Base-by-base conservation (phyloP, 2,329 filamentous ascomycete species). In the Coniochaeta ligniaria region DNA sequence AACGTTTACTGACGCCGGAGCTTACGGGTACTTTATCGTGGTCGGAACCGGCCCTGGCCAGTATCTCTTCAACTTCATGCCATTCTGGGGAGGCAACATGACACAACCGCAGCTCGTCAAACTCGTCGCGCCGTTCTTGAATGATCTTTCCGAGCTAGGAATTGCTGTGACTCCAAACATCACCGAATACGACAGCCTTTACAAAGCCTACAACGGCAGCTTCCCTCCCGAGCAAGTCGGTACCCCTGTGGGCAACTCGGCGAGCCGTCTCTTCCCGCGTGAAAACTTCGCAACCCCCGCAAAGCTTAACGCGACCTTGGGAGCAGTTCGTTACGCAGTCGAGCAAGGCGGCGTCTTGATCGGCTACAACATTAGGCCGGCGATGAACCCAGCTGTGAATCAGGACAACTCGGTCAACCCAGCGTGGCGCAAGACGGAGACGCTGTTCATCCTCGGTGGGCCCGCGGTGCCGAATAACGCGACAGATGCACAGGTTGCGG, bases 141-240 rank as follows among this genome's bases (percentile, higher is more conserved):
- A 57, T 58, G 59, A 65, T 45, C 61, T 64, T 36, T 50, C 55
- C 20, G 60, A 57, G 31, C 60, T 63, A 31, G 67, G 67, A 58
- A 67, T 72, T 60, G 11, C 59, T 22, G 47, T 69, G 43, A 60
- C 64, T 45, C 22, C 47, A 8, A 38, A 58, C 43, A 68, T 65
- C 62, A 65, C 57, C 43, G 61, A 61, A 55, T 70, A 69, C 61
- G 62, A 66, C 59, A 64, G 62, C 33, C 81, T 85, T 70, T 74
- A 85, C 45, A 77, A 81, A 59, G 75, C 80, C 14, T 76, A 75
- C 63, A 78, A 72, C 67, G 76, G 75, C 52, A 82, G 59, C 31
- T 69, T 66, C 55, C 55, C 81, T 0, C 73, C 78, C 9, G 70
- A 76, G 60, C 80, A 80, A 1, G 75, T 85, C 17, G 70, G 70